A percentile compares a stretch with the other conserved stretches of the same genome.
phyloP scores from a whole-genome alignment of 2,329 filamentous ascomycete species.

The Fusarium aywerte region DNA sequence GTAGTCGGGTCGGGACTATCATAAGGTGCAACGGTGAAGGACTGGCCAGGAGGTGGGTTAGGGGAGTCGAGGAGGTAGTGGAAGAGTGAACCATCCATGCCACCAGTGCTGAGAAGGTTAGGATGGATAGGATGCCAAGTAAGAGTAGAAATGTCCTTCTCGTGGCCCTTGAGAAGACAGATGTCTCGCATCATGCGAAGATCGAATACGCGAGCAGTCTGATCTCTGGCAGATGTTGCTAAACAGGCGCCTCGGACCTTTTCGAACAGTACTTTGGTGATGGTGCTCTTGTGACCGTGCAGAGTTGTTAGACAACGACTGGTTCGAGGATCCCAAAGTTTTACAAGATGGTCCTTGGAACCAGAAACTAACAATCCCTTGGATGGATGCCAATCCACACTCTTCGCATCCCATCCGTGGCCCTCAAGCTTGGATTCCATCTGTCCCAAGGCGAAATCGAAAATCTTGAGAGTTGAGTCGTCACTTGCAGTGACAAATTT shows the following conservation, averaged over 20 bases:
- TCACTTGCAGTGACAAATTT: constrained; percentile 98
- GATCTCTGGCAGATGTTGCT: constrained; percentile 91
- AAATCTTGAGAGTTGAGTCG: constrained; percentile 93
- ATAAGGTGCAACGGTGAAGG: constrained; percentile 81
- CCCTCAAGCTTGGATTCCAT: constrained; percentile 87
- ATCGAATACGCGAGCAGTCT: constrained; percentile 93
- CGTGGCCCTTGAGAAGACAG: constrained; percentile 89
- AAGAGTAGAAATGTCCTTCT: constrained; percentile 93
- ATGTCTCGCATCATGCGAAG: constrained; percentile 99
- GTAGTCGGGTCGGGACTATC: constrained; percentile 83
- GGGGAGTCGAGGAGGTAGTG: constrained; percentile 98
- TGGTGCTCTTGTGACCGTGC: constrained; percentile 96
- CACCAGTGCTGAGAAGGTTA: constrained; percentile 88
- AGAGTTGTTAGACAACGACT: constrained; percentile 91
- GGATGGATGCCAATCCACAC: constrained; percentile 95
- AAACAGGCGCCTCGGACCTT: constrained; percentile 84
- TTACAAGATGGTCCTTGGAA: constrained; percentile 96
- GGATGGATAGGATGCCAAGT: constrained; percentile 95
- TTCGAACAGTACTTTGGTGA: constrained; percentile 93
- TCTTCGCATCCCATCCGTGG: constrained; percentile 98
- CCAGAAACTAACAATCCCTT: constrained; percentile 95
- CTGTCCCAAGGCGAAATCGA: constrained; percentile 88
- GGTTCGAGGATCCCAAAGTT: constrained; percentile 97
- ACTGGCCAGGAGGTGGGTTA: constrained; percentile 80
- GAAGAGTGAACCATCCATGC: constrained; percentile 87